Evolutionary conservation across 1,139 yeast genomes (phyloP).

Genomic region (Yamadazyma oceani): DNA sequence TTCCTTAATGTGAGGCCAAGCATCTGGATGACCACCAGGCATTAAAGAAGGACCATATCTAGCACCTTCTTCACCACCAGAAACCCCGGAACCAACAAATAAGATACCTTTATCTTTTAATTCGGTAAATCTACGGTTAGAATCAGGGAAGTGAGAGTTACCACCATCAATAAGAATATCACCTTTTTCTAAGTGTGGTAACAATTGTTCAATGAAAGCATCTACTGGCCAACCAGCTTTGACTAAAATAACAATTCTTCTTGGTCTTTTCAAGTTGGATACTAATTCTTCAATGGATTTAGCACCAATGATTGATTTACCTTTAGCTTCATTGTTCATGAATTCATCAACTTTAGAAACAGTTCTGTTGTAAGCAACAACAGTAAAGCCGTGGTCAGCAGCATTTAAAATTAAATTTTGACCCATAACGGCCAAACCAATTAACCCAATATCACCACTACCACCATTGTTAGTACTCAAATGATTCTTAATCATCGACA

Average conservation of each 20-base stretch:
- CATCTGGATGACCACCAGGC: constrained; percentile 99
- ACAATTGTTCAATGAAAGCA: constrained; percentile 80
- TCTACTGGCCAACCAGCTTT: constrained; percentile 98
- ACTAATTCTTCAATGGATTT: constrained; percentile 86
- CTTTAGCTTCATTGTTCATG: constrained; percentile 93
- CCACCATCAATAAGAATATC: constrained; percentile 99
- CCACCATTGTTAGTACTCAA: constrained; percentile 27
- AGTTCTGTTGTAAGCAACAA: constrained; percentile 98
- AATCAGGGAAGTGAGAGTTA: constrained; percentile 98
- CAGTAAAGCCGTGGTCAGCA: constrained; percentile 97
- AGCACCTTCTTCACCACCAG: constrained; percentile 99
- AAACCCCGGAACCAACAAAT: constrained; percentile 98
- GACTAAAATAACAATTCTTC: constrained; percentile 90
- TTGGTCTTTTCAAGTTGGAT: constrained; percentile 91
- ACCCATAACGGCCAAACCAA: constrained; percentile 99
- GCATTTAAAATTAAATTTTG: constrained; percentile 96
- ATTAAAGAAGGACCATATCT: constrained; percentile 98
- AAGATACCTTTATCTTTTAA: constrained; percentile 83
- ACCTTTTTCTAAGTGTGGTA: constrained; percentile 92
- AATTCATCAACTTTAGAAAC: constrained; percentile 93
- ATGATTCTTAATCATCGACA: constrained; percentile 2
- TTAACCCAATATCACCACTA: constrained; percentile 96
- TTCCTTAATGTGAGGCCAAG: constrained; percentile 97
- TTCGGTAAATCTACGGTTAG: constrained; percentile 94
- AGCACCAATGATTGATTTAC: constrained; percentile 93